Evolutionary conservation across 1,284 basidiomycete genomes (phyloP), one percentile per base, ranked within the genome.

Genomic region (Stygiomarasmius scandens): DNA sequence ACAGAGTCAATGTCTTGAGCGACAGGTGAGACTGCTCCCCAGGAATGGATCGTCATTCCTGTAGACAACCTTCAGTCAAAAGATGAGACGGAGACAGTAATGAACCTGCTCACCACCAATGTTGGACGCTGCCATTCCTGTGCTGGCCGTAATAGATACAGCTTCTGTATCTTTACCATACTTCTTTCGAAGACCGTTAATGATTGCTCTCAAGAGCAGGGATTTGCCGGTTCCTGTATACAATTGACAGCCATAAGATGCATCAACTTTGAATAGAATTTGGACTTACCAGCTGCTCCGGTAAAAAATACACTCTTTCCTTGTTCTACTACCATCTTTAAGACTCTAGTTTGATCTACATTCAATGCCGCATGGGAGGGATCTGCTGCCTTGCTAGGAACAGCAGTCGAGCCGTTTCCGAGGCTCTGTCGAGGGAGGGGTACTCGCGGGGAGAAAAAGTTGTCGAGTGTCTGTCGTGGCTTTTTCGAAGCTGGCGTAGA

Each of bases 1-100:
- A 86, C 86, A 16, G 65, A 74, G 16, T 82, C 78, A 2, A 93
- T 74, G 11, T 80, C 71, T 1, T 82, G 73, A 14, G 77, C 77
- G 0, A 86, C 90, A 0, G 93, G 77, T 0, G 90, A 89, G 16
- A 92, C 84, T 0, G 91, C 84, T 6, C 88, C 87, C 77, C 91
- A 95, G 2, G 90, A 91, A 69, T 95, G 92, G 14, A 95, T 72
- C 0, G 92, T 94, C 61, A 84, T 74, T 48, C 75, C 75, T 76
- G 38, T 29, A n/a, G 29, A 32, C 22, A n/a, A 25, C 20, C 2
- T 10, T 24, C 1, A 20, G 10, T 6, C 32, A 6, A n/a, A 27
- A 23, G 49, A 24, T 25, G 5, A 14, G 10, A 24, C 36, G 8
- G 3, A n/a, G 14, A 23, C 3, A 22, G 44, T 43, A 19, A 14